Base-by-base conservation (phyloP, 2,329 filamentous ascomycete species). In the Dryadomyces quercivorus region DNA sequence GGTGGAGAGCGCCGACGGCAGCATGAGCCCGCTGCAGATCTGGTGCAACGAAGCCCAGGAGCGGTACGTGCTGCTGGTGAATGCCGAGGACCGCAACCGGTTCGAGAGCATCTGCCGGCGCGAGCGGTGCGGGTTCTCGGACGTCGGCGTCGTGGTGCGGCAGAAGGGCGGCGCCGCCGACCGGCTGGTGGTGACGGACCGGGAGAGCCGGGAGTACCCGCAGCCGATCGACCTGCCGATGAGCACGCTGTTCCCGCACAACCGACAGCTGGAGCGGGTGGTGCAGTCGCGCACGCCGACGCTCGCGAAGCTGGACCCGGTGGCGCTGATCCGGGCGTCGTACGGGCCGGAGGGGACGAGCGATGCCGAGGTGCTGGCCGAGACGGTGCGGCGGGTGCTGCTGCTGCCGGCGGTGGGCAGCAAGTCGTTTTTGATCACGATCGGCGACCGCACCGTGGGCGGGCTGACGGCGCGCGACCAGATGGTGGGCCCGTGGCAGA, bases 31-130 rank as follows among this genome's bases (percentile, higher is more conserved):
- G 20, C 80, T 98, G 56, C 88, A 97, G 66, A 95, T 98, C 49
- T 97, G 92, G 91, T 96, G 92, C 69, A 95, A 91, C 63, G 92
- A 97, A 68, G 89, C 93, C 0, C 93, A 98, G 67, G 93, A 98
- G 70, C 80, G 93, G 67, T 98, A 98, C 63, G 93, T 98, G 8
- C 74, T 98, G 63, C 84, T 94, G 9, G 82, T 98, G 58, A 89
- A 91, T 57, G 80, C 82, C 52, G 85, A 93, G 20, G 78, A 83
- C 53, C 79, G 97, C 64, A 90, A 92, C 63, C 83, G 70, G 75
- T 98, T 85, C 63, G 73, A 74, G 47, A 81, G 73, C 66, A 85
- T 85, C 55, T 83, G 80, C 66, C 73, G 72, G 59, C 81, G 93
- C 66, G 93, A 98, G 67, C 82, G 91, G 54, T 97, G 92, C 66